Evolutionary conservation across 148 eudicot species (phyloP).

Genomic region (Hydrangea macrophylla): DNA sequence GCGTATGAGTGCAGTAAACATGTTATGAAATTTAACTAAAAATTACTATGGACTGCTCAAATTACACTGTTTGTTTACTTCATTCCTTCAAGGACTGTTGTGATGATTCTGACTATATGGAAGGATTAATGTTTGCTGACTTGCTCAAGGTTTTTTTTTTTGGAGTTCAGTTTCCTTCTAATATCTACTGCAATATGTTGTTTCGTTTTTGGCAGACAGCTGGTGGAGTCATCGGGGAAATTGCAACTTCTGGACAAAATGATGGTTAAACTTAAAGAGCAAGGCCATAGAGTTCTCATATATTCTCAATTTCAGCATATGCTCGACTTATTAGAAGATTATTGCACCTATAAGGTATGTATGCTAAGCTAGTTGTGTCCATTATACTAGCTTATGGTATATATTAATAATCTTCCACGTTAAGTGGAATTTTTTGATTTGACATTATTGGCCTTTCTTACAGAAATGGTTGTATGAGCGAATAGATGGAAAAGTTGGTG

Average conservation of each 20-base stretch:
- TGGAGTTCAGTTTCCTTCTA: neutral
- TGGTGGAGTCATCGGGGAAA: constrained; percentile 87
- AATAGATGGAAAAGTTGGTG: constrained; percentile 96
- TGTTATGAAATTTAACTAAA: constrained; percentile 5
- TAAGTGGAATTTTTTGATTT: neutral
- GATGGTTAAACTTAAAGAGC: constrained; percentile 95
- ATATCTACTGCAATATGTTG: constrained; percentile 10
- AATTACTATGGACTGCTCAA: neutral
- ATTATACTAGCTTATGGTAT: neutral
- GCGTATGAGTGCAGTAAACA: neutral
- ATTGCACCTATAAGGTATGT: constrained; percentile 64
- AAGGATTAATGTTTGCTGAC: neutral
- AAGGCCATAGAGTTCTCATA: constrained; percentile 94
- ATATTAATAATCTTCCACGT: neutral
- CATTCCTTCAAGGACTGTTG: neutral
- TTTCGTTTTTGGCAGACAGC: constrained; percentile 52
- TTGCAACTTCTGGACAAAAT: constrained; percentile 86
- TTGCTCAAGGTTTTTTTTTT: neutral
- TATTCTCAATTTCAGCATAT: constrained; percentile 96
- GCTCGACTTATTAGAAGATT: constrained; percentile 94
- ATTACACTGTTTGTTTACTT: neutral
- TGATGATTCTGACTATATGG: neutral
- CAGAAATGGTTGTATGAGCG: constrained; percentile 97
- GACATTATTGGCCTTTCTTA: constrained; percentile 13
- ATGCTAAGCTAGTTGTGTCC: constrained; percentile 6